Percentiles rank a stretch among this genome's conserved stretches.
phyloP scores from a whole-genome alignment of 345 rosid genomes.

The Limnanthes douglasii region DNA sequence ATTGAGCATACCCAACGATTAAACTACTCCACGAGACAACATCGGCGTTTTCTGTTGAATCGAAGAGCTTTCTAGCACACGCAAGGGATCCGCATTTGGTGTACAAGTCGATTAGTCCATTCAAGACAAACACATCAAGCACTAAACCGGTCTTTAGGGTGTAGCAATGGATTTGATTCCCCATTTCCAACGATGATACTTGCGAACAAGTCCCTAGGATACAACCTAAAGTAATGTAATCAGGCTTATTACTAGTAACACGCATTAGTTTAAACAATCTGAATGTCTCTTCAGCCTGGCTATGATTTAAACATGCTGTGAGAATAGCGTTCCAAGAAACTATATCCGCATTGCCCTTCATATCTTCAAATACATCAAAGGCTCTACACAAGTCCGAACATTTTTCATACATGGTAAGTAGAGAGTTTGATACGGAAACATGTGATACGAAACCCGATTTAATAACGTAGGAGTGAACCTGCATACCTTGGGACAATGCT shows the following conservation, averaged over 20 bases:
- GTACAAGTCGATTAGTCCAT: constrained; percentile 62
- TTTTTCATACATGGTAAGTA: constrained; percentile 42
- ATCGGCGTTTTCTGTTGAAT: constrained; percentile 31
- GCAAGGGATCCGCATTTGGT: constrained; percentile 54
- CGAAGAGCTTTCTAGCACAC: constrained; percentile 33
- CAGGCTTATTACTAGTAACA: constrained; percentile 27
- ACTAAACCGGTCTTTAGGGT: constrained; percentile 31
- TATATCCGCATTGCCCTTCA: constrained; percentile 26
- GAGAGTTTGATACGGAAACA: constrained; percentile 33
- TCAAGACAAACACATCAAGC: constrained; percentile 26
- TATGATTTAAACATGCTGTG: constrained; percentile 44
- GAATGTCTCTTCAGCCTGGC: constrained; percentile 34
- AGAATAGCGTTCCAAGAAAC: constrained; percentile 69
- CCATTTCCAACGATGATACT: constrained; percentile 48
- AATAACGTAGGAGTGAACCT: constrained; percentile 30
- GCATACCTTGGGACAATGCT: constrained; percentile 27
- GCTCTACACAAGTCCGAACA: constrained; percentile 26
- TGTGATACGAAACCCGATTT: constrained; percentile 24
- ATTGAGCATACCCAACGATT: constrained; percentile 65
- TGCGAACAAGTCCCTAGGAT: constrained; percentile 45
- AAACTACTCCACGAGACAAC: constrained; percentile 67
- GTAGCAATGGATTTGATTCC: constrained; percentile 47
- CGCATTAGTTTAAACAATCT: constrained; percentile 39
- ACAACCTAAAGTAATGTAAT: constrained; percentile 33
- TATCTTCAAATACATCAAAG: constrained; percentile 34